Conservation (phyloP, 2,329 filamentous ascomycete species). For the Arthrobotrys musiformis region DNA sequence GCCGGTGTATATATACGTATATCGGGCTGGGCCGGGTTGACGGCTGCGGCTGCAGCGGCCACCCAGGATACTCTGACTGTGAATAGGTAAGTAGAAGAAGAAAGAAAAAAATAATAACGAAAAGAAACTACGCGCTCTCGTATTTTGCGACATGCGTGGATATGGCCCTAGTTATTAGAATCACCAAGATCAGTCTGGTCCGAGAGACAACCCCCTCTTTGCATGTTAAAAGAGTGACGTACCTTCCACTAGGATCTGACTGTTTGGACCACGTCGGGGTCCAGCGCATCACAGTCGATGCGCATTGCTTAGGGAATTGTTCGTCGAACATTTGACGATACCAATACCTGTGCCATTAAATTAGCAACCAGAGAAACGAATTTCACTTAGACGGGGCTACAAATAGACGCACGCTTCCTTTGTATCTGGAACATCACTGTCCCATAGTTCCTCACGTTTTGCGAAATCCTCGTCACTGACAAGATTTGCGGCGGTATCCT, state of each 20-base stretch:
- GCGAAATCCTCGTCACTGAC: constrained; percentile 98
- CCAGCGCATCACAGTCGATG: constrained; percentile 94
- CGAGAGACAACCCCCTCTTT: background rate
- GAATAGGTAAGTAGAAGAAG: background rate
- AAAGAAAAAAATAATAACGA: background rate
- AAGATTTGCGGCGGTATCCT: constrained; percentile 85
- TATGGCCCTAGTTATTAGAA: constrained; percentile 71
- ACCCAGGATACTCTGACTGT: too few species aligned
- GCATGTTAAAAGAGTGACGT: constrained; percentile 59
- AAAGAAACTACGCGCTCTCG: constrained; percentile 64
- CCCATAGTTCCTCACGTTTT: constrained; percentile 98
- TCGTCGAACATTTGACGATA: constrained; percentile 99
- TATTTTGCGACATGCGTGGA: constrained; percentile 80
- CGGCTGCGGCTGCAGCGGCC: too few species aligned
- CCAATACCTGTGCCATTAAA: constrained; percentile 76
- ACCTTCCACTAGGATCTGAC: constrained; percentile 93
- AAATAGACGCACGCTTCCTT: constrained; percentile 82
- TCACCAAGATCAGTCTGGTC: background rate
- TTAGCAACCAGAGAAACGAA: constrained; percentile 31
- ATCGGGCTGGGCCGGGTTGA: too few species aligned
- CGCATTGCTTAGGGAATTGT: constrained; percentile 93
- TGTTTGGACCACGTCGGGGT: constrained; percentile 97
- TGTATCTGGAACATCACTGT: constrained; percentile 87
- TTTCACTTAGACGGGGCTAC: background rate
- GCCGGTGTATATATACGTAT: too few species aligned